Evolutionary conservation across 1,139 yeast genomes (phyloP).

Genomic region (Hyphopichia wangnamkhiaoensis): DNA sequence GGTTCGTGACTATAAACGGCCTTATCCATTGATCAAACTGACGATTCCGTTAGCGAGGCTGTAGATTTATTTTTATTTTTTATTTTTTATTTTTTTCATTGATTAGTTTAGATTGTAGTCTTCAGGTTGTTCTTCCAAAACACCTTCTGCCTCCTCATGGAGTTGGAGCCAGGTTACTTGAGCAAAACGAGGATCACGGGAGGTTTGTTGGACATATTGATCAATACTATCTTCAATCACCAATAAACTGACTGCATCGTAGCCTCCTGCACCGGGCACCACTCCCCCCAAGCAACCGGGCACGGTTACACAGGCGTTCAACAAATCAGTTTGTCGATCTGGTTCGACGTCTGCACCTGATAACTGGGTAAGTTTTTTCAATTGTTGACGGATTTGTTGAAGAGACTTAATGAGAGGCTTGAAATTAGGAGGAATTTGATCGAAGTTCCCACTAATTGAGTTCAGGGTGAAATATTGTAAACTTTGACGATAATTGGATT

Average conservation of each 20-base stretch:
- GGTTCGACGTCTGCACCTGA: conserved; percentile 94
- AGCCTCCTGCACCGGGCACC: conserved; percentile 98
- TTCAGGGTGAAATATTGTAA: not conserved
- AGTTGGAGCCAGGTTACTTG: conserved; percentile 66
- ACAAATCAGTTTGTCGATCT: conserved; percentile 62
- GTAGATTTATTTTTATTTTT: not conserved
- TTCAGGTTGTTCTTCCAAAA: conserved; percentile 33
- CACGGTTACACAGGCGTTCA: conserved; percentile 59
- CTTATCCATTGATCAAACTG: no score
- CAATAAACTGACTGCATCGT: conserved; percentile 82
- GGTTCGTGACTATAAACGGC: no score
- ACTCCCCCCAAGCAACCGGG: conserved; percentile 90
- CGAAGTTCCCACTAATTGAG: not conserved
- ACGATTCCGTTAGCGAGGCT: no score
- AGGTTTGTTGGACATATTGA: conserved; percentile 35
- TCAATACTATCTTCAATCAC: conserved; percentile 51
- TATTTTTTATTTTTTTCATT: not conserved
- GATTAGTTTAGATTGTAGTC: not conserved
- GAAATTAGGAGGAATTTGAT: conserved; percentile 3
- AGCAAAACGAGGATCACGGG: conserved; percentile 26
- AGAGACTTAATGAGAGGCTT: conserved; percentile 38
- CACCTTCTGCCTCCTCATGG: conserved; percentile 59
- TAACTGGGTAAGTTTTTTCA: conserved; percentile 58
- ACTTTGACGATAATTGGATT: conserved; percentile 11
- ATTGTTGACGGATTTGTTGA: conserved; percentile 49